Base-by-base conservation (phyloP, 1,284 basidiomycete species). In the Sphagnurus paluster region DNA sequence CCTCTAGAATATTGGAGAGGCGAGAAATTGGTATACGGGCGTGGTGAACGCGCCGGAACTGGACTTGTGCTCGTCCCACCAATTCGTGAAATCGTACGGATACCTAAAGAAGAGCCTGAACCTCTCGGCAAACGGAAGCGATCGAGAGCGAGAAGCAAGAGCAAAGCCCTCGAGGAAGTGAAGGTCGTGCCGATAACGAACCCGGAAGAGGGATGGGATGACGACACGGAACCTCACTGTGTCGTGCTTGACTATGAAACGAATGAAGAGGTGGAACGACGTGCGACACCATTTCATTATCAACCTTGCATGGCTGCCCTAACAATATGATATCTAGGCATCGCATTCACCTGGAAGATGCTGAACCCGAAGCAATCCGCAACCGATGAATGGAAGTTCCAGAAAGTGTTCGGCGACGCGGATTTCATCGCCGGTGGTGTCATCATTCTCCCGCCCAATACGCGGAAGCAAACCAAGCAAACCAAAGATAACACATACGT, bases 401-500 rank as follows among this genome's bases (percentile, higher is more conserved):
- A 98, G 65, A 98, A 96, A 68, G 81, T 97, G 17, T 98, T 98
- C 64, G 85, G 87, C 13, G 93, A 98, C 54, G 87, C 83, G 35
- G 85, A 91, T 39, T 96, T 92, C 61, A 85, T 97, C 57, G 96
- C 96, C 0, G 87, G 92, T 13, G 97, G 97, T 1, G 79, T 94
- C 43, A 76, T 99, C 24, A 72, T 82, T 37, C 88, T 99, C 34
- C 93, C 93, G 1, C 79, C 86, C 0, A 75, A 79, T 1, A 78
- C 79, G 13, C 73, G 79, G 50, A 99, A 99, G 68, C 91, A 92
- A 1, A 84, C 80, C 42, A 99, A 99, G 66, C 78, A 80, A 35
- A 86, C 93, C 5, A 94, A 92, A 63, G 96, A 99, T 63, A 99
- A 99, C 59, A 90, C 90, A 43, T 99, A 97, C 66, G 96, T 98